These are phyloP conservation scores for Lipomyces sp. DNA, from an alignment of 805 yeast genomes.

Conservation along the genomic window DNA sequence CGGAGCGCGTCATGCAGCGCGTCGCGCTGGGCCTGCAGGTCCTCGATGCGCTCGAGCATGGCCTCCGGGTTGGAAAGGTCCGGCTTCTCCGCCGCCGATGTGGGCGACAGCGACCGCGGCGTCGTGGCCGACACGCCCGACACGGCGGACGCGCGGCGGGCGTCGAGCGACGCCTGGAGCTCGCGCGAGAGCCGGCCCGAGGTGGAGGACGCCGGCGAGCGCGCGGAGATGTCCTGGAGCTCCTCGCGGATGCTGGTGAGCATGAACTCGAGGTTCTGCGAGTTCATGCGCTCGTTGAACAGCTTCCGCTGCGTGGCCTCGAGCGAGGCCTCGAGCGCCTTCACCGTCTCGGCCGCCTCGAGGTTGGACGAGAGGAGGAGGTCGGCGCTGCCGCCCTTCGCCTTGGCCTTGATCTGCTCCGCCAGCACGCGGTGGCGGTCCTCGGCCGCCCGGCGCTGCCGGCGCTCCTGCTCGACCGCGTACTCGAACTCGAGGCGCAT, in stretches of 20 bases:
- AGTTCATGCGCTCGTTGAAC: slow-evolving; percentile 23
- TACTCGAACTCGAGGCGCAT: slow-evolving; percentile 19
- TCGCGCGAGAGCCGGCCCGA: slow-evolving; percentile 8
- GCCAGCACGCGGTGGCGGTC: slow-evolving; percentile 13
- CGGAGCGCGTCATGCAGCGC: slow-evolving; percentile 43
- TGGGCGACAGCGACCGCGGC: neutral
- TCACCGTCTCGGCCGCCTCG: slow-evolving; percentile 8
- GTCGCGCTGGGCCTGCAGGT: slow-evolving; percentile 38
- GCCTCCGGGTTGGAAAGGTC: slow-evolving; percentile 8
- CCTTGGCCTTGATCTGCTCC: slow-evolving; percentile 17
- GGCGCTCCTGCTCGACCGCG: slow-evolving; percentile 16
- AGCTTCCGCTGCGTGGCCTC: slow-evolving; percentile 27
- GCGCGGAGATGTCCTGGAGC: slow-evolving; percentile 16
- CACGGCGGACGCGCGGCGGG: neutral
- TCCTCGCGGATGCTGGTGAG: slow-evolving; percentile 24
- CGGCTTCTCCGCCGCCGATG: neutral
- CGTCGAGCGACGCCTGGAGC: neutral
- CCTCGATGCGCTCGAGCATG: slow-evolving; percentile 6
- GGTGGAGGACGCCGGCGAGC: slow-evolving; percentile 11
- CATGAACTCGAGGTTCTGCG: slow-evolving; percentile 25
- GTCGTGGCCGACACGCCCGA: neutral
- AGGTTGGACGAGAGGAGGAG: slow-evolving; percentile 2
- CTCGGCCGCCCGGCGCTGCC: slow-evolving; percentile 13
- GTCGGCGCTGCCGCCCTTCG: slow-evolving; percentile 6
- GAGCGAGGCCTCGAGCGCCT: slow-evolving; percentile 18